phyloP scores from a whole-genome alignment of 164 flowering plant genomes.

The Pachysandra terminalis region DNA sequence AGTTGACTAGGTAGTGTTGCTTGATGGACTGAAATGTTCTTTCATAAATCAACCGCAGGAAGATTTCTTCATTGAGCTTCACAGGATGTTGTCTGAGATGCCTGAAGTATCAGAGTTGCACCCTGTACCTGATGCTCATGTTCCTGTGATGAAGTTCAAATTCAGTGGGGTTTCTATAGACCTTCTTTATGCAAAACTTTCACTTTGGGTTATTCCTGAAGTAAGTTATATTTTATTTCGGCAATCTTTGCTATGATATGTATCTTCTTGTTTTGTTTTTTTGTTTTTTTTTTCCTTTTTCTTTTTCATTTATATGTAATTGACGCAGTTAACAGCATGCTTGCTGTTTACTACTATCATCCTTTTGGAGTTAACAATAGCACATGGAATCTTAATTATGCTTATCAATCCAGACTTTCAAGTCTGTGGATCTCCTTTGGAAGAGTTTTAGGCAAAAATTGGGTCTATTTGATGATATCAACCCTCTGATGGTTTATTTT shows the following conservation, averaged over 20 bases:
- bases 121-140: conserved; percentile 97
- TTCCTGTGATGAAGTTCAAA: conserved; percentile 90
- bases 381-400: too few species aligned
- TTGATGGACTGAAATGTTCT: conserved; percentile 9
- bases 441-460: background rate
- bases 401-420: background rate
- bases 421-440: background rate
- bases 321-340: background rate
- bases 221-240: conserved; percentile 38
- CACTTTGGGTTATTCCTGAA: conserved; percentile 92
- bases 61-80: conserved; percentile 84
- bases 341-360: too few species aligned
- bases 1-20: background rate
- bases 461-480: background rate
- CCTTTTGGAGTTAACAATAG: too few species aligned
- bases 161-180: conserved; percentile 90
- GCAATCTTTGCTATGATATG: background rate
- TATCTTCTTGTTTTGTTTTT: too few species aligned
- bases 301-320: background rate
- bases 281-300: background rate
- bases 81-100: conserved; percentile 75
- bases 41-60: conserved; percentile 42
- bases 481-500: background rate
- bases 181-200: conserved; percentile 79
- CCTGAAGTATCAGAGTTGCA: conserved; percentile 89